A percentile compares a stretch with the other conserved stretches of the same genome.
Conservation (phyloP, 768 basidiomycete genomes). For the Leccinum fibrillosum region DNA sequence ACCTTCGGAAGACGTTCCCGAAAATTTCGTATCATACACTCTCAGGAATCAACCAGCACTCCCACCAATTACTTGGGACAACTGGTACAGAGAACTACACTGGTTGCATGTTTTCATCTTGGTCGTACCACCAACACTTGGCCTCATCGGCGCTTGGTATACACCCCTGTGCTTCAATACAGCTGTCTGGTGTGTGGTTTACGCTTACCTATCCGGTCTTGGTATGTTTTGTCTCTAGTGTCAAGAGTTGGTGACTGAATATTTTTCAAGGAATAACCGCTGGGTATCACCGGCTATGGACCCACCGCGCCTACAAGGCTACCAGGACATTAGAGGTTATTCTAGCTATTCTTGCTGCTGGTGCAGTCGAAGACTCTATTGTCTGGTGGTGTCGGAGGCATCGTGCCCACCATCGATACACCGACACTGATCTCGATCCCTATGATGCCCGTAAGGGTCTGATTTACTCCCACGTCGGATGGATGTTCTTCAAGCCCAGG, state of each 20-base stretch:
- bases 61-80: slow-evolving; percentile 10
- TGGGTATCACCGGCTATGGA: slow-evolving; percentile 94
- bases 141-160: not conserved
- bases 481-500: slow-evolving; percentile 89
- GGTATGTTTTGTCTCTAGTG: slow-evolving; percentile 43
- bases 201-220: slow-evolving; percentile 71
- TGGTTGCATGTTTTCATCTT: slow-evolving; percentile 9
- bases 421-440: slow-evolving; percentile 91
- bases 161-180: slow-evolving; percentile 3
- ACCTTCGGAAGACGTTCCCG: not conserved
- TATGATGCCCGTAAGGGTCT: slow-evolving; percentile 88
- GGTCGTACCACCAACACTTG: slow-evolving; percentile 2
- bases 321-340: slow-evolving; percentile 77
- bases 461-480: slow-evolving; percentile 78
- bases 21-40: slow-evolving; percentile 12
- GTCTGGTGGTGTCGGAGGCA: slow-evolving; percentile 97
- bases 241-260: not conserved
- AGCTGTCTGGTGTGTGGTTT: slow-evolving; percentile 1
- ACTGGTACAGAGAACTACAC: slow-evolving; percentile 10
- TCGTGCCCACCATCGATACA: slow-evolving; percentile 92
- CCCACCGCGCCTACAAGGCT: slow-evolving; percentile 91
- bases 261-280: slow-evolving; percentile 63
- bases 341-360: slow-evolving; percentile 79
- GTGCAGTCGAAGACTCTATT: slow-evolving; percentile 91
- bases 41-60: slow-evolving; percentile 7